phyloP scores from a whole-genome alignment of 164 flowering plant species.

The Santalum album region DNA sequence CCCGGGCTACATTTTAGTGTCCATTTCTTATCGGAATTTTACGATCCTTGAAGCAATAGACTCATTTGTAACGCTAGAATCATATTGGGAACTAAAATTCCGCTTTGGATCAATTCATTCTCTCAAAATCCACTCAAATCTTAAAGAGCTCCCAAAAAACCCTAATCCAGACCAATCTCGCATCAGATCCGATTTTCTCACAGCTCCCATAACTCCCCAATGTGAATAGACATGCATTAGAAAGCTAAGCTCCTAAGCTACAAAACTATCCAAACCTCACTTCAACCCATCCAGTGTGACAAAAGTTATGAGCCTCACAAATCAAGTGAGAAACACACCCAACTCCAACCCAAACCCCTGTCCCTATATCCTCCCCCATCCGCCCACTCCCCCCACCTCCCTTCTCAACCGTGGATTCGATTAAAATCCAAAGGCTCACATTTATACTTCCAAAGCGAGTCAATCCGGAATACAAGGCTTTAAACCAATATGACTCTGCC shows the following conservation, averaged over 20 bases:
- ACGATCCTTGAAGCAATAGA: no score
- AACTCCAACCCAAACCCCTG: not conserved
- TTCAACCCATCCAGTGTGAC: slow-evolving; percentile 21
- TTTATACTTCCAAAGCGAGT: slow-evolving; percentile 14
- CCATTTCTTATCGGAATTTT: no score
- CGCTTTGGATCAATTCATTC: no score
- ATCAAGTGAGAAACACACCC: slow-evolving; percentile 43
- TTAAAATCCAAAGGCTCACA: slow-evolving; percentile 25
- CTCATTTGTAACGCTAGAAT: no score
- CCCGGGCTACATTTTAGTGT: no score
- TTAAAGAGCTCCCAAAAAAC: no score
- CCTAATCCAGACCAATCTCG: slow-evolving; percentile 11
- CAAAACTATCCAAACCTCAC: slow-evolving; percentile 22
- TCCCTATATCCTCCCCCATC: not conserved
- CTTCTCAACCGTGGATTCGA: slow-evolving; percentile 24
- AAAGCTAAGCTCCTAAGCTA: slow-evolving; percentile 43
- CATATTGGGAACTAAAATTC: no score
- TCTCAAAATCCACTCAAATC: no score
- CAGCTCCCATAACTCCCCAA: not conserved
- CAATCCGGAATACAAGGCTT: slow-evolving; percentile 22
- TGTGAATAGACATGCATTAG: slow-evolving; percentile 17
- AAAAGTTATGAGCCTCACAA: slow-evolving; percentile 23
- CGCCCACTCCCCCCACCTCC: not conserved
- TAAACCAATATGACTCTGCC: slow-evolving; percentile 32
- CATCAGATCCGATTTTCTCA: slow-evolving; percentile 20